Base-by-base conservation (phyloP, 2,329 filamentous ascomycete genomes). In the Aspergillus phoenicis region DNA sequence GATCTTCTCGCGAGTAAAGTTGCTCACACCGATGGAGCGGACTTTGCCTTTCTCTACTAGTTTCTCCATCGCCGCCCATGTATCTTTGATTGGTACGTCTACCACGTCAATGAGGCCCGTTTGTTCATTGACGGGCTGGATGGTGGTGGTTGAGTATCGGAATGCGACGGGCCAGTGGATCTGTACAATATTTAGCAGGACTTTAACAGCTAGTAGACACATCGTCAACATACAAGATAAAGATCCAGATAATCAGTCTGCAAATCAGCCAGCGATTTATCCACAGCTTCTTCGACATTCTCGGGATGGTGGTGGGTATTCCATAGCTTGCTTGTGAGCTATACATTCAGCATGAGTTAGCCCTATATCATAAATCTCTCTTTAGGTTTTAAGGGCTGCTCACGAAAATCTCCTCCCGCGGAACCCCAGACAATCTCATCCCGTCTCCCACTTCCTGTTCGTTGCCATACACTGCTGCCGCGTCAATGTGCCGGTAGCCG, bases 11-110 rank as follows among this genome's bases (percentile, higher is more conserved):
- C 75, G 75, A n/a, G 74, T 74, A 70, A 89, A 91, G 77, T 92
- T 92, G 68, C 86, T 89, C 11, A 92, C 85, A 36, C 90, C 89
- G 66, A 92, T 91, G 41, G 85, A 85, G 61, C 82, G 83, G 52
- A 85, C 86, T 51, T 83, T 82, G 53, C 88, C 88, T 3, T 83
- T 82, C 7, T 73, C 68, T 3, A 84, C 72, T 2, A 86, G 69
- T 8, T 81, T 82, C 68, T 85, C 81, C 78, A 91, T 85, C 17
- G 83, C 83, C 2, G 41, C 20, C 41, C 41, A 45, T 24, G 41
- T 45, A 45, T 45, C 41, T 13, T 24, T 45, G 20, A 45, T 45
- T 13, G 41, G 41, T 10, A 45, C 41, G 5, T 45, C 20, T 3
- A 45, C 41, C 10, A 45, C 41, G 20, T 45, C 41, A 13, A 45